Evolutionary conservation across 2,329 filamentous ascomycete species (phyloP), one percentile per base, ranked within the genome.

Genomic region (Exophiala spinifera): DNA sequence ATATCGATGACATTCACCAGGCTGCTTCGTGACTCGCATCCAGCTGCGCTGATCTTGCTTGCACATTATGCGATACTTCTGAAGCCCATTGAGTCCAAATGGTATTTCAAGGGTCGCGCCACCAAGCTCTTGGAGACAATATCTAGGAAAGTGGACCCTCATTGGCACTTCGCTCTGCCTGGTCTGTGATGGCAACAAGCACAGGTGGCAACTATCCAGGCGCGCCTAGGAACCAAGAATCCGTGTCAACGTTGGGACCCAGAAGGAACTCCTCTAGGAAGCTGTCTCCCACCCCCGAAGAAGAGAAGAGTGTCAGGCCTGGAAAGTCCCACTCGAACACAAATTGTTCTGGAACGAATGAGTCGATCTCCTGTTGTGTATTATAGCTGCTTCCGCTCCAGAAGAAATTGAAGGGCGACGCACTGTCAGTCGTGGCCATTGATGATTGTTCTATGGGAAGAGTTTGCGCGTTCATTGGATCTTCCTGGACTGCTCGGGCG

Each of bases 251-350:
- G 19, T 55, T 40, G n/a, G 39, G 39, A n/a, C 54, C 59, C 44
- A 70, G 51, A 14, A 70, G 66, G 50, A 77, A 72, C 53, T 78
- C 72, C 3, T 74, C 71, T 54, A 79, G 77, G 55, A 76, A 67
- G 56, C 76, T 72, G 50, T 78, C 75, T 72, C 75, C 77, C 4
- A 70, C 71, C 10, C 72, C 68, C 1, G 76, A 74, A 39, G 76
- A 71, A 62, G 77, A 77, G 61, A 76, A 75, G 39, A 82, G 51
- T 69, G 76, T 79, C 33, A 82, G 61, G 0, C 78, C 79, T 0
- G 79, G 79, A 56, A 82, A 82, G 55, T 80, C 78, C 79, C 78
- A 82, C 54, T 81, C 79, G n/a, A 79, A 76, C 0, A 80, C 73
- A 56, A 82, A 82, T 53, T 82, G 76, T 57, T 76, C 76, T 0